Percentiles rank a stretch among this genome's conserved stretches.
Conservation (phyloP, 108 stramenopile species). For the Conticribra guillardii region DNA sequence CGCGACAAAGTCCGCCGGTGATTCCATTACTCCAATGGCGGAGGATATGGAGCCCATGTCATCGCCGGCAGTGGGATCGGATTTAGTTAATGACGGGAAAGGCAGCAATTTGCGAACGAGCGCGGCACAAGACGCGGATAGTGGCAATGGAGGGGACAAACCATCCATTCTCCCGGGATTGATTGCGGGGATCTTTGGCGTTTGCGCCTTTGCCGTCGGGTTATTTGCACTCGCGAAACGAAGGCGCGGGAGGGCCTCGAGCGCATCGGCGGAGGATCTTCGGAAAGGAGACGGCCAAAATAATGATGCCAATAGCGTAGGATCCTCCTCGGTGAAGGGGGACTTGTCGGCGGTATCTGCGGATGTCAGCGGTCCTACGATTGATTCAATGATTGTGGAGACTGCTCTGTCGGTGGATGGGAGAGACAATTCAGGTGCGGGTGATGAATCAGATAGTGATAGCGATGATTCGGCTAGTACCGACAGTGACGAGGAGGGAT, state of each 20-base stretch:
- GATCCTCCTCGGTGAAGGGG: not conserved
- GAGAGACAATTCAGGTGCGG: not conserved
- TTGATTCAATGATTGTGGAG: not conserved
- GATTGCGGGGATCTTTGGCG: not conserved
- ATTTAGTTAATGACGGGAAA: not conserved
- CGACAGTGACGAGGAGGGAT: not conserved
- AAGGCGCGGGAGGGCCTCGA: not conserved
- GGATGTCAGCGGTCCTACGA: not conserved
- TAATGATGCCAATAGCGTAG: not conserved
- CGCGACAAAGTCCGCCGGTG: slow-evolving; percentile 12
- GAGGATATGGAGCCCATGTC: not conserved
- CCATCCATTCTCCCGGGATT: not conserved
- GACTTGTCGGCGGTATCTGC: not conserved
- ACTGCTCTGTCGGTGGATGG: not conserved
- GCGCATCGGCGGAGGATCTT: too few species aligned
- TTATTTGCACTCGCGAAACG: not conserved
- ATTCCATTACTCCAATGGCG: too few species aligned
- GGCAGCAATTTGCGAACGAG: not conserved
- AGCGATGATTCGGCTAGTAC: not conserved
- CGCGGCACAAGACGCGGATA: not conserved
- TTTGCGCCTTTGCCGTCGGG: not conserved
- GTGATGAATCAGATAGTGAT: not conserved
- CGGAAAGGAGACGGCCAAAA: too few species aligned
- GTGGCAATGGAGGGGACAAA: not conserved
- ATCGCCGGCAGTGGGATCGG: too few species aligned